Evolutionary conservation across 768 basidiomycete species (phyloP), one percentile per base, ranked within the genome.

Genomic region (Amanita rubescens): DNA sequence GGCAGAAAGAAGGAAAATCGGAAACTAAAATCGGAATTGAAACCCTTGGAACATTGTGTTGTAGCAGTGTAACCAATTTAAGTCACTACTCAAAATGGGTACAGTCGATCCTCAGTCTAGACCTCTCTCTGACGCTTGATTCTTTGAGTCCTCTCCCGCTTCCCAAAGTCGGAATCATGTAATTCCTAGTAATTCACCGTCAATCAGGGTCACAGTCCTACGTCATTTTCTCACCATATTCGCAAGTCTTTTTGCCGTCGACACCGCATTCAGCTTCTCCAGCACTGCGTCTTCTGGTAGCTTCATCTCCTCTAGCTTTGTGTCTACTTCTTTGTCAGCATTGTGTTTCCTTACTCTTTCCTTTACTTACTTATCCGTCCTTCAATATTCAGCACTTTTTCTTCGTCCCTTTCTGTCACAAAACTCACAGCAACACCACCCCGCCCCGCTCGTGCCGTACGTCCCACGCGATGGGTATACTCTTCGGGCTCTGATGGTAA

Each of bases 401-500:
- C 85, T 62, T 94, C 91, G 65, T 98, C 96, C 41, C 80, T 75
- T 69, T 98, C 95, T 2, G 95, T 96, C 49, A 98, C 89, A 64
- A 98, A 90, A 62, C 94, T 98, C 25, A 98, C 76, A 0, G 92
- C 92, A 46, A 94, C 72, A 62, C 96, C 96, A 2, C 87, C 89
- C 61, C 82, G 78, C 5, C 96, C 96, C 10, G 87, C 89, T 61
- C 94, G 84, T 27, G 94, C 94, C 20, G 94, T 97, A 63, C 94
- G 71, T 41, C 94, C 94, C 1, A 99, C 96, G 19, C 96, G 81
- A 71, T 99, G 96, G 1, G 92, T 89, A 64, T 99, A 99, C 65
- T 95, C 94, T 67, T 95, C 95, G 5, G 91, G 78, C 63, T 86
- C 84, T 11, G 78, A 75, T 12, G 96, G 96, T 57, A 97, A 73